Percentiles rank a stretch among this genome's conserved stretches.
Conservation (phyloP, 2,329 filamentous ascomycete genomes). For the Ambrosiella beaveri region DNA sequence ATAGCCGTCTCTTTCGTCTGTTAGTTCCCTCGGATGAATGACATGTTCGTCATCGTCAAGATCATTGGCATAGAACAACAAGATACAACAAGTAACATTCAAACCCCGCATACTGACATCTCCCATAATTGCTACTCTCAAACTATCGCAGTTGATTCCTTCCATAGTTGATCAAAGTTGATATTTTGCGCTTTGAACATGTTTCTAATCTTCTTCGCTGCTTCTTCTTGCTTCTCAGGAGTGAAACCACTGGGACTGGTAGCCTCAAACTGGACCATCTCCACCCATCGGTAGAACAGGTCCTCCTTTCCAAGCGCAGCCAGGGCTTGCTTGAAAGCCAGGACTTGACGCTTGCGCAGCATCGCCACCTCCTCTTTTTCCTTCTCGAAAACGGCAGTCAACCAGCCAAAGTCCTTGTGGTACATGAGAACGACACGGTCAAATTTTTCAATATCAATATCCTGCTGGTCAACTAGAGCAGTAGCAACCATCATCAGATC, state of each 20-base stretch:
- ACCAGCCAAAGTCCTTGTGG: conserved; percentile 50
- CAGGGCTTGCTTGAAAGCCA: conserved; percentile 63
- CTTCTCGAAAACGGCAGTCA: conserved; percentile 23
- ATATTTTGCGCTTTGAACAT: conserved; percentile 59
- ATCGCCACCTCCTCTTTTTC: conserved; percentile 49
- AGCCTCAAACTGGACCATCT: conserved; percentile 78
- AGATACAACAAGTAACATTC: no score
- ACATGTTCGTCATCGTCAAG: no score
- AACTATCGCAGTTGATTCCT: conserved; percentile 32
- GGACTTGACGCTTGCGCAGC: conserved; percentile 53
- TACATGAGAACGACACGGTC: conserved; percentile 53
- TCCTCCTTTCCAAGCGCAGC: conserved; percentile 65
- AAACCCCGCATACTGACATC: background rate
- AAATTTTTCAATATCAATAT: conserved; percentile 43
- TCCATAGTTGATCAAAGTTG: conserved; percentile 70
- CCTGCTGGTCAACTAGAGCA: conserved; percentile 45
- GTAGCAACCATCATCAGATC: conserved; percentile 60
- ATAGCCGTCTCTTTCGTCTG: no score
- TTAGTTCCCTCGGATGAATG: no score
- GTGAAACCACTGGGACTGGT: conserved; percentile 64
- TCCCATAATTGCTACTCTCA: background rate
- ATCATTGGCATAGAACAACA: no score
- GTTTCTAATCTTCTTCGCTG: conserved; percentile 56
- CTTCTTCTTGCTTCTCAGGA: conserved; percentile 50
- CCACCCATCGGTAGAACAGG: conserved; percentile 83